Percentiles rank a stretch among this genome's conserved stretches.
These are phyloP conservation scores for Botrytis fabae DNA, from an alignment of 2,329 filamentous ascomycete genomes.

Conservation along the genomic window DNA sequence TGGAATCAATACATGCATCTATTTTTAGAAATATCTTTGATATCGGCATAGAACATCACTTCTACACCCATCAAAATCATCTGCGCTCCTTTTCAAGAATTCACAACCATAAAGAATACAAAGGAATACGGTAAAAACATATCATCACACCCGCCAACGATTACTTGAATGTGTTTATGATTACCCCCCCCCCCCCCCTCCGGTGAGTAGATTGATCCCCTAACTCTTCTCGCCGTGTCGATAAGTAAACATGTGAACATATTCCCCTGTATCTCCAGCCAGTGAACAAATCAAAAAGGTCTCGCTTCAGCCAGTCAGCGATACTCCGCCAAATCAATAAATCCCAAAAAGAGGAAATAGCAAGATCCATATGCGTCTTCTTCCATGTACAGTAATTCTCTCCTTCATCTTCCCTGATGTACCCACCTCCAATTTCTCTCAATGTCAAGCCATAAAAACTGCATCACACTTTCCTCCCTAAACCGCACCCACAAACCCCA, in stretches of 20 bases:
- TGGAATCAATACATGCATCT: conserved; percentile 9
- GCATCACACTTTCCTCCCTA: conserved; percentile 29
- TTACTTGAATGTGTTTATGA: not conserved
- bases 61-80: not conserved
- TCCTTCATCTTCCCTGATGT: conserved; percentile 6
- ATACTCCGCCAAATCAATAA: not conserved
- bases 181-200: not conserved
- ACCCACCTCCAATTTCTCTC: not conserved
- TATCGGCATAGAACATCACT: not conserved
- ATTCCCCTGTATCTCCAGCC: not conserved
- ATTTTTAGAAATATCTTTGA: conserved; percentile 5
- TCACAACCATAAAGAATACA: not conserved
- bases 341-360: not conserved
- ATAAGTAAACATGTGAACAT: not conserved
- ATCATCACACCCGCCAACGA: not conserved
- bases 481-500: conserved; percentile 55
- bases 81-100: not conserved
- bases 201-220: not conserved
- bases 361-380: conserved; percentile 1
- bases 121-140: not conserved
- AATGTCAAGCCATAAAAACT: conserved; percentile 1
- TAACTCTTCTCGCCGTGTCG: not conserved
- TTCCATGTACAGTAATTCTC: not conserved
- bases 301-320: not conserved
- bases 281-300: not conserved